Percentiles rank a stretch among this genome's conserved stretches.
Conservation (phyloP, 208 protist species). For the Vickermania ingenoplastis region DNA sequence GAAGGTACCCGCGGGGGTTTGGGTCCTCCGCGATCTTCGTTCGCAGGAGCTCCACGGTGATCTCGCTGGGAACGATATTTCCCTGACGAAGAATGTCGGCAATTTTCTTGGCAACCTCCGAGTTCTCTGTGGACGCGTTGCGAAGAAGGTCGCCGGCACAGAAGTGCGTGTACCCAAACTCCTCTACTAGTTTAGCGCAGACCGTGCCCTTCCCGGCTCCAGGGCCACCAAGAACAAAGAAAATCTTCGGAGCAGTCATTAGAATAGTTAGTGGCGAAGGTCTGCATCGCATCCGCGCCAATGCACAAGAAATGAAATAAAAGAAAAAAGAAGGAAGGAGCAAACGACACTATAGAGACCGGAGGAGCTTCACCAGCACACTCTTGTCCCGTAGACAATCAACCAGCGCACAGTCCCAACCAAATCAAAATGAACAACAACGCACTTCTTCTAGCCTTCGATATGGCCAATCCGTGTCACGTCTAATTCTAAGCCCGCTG, state of each 20-base stretch:
- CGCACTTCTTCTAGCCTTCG: too few relatives aligned
- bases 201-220: constrained; percentile 83
- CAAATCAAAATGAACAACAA: too few relatives aligned
- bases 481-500: too few relatives aligned
- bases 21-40: constrained; percentile 49
- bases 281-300: not conserved
- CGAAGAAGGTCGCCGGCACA: constrained; percentile 80
- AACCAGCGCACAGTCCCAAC: too few relatives aligned
- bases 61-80: constrained; percentile 81
- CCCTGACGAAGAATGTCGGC: constrained; percentile 42
- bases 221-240: constrained; percentile 83
- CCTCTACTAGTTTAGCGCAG: constrained; percentile 59
- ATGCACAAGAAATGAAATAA: constrained; percentile 5
- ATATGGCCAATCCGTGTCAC: too few relatives aligned
- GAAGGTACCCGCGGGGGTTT: constrained; percentile 67
- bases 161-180: constrained; percentile 83
- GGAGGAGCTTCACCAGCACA: too few relatives aligned
- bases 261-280: not conserved
- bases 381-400: too few relatives aligned
- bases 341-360: too few relatives aligned
- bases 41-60: constrained; percentile 73
- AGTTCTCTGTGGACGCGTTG: constrained; percentile 44
- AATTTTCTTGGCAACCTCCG: constrained; percentile 71
- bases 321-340: constrained; percentile 8
- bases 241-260: constrained; percentile 37